Base-by-base conservation (phyloP, 148 eudicot species). In the Chenopodium berlandieri region DNA sequence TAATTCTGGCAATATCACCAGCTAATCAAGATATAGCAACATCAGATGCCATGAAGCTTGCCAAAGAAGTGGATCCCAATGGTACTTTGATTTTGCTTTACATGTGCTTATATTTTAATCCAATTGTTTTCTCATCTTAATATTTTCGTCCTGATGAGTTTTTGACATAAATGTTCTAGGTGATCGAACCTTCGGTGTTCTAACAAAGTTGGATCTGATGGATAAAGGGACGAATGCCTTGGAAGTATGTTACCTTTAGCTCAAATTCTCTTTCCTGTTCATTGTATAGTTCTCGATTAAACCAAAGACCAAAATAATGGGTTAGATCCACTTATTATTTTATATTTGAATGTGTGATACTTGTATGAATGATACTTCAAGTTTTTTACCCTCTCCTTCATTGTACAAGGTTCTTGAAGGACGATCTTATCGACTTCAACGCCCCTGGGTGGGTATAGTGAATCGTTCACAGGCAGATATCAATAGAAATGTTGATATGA, bases 191-290 rank as follows among this genome's bases (percentile, higher is more conserved):
- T 95, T 95, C 82, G 99, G 97, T 66, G 99, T 95, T 81, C 79
- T 95, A 80, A 95, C 99, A 58, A 96, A 96, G 84, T 82, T 96
- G 75, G 99, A 96, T 88, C 88, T 96, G 85, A 96, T 96, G 99
- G 99, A 96, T 82, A 96, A 90, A 89, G 99, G 99, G 83, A 96
- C 99, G 30, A 92, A 96, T 88, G 99, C 99, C 47, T 82, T 94
- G 75, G 99, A 96, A 79, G 99, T 96, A 89, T 76, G 88, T 83
- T 78, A 75, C 32, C 54, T 78, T 56, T 50, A 64, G 19, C 31
- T 60, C 47, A 67, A 27, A 60, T 64, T 74, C 69, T 75, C 31
- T 31, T 48, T 22, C 25, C 48, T 69, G 54, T 86, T 77, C 19
- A 31, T 10, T 73, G 1, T 47, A 9, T 76, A 10, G 40, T 48